Evolutionary conservation across 1,284 basidiomycete genomes (phyloP).

Genomic region (Fomitopsis palustris): DNA sequence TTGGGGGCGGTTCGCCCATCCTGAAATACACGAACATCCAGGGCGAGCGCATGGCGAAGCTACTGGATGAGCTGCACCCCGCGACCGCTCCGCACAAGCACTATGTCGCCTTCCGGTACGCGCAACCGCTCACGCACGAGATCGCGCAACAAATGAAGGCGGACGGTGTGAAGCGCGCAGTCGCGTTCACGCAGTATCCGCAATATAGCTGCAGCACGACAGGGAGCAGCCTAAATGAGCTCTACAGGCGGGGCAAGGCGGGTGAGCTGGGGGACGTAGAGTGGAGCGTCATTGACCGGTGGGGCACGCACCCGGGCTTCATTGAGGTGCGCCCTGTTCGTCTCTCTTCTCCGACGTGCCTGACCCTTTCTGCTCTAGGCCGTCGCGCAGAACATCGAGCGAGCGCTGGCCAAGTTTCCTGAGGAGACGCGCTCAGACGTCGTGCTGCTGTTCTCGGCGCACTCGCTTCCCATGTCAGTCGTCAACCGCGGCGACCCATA

Average conservation of each 20-base stretch:
- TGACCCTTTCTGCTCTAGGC: slow-evolving; percentile 48
- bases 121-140: slow-evolving; percentile 84
- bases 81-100: slow-evolving; percentile 93
- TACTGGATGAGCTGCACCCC: slow-evolving; percentile 93
- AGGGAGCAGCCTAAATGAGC: slow-evolving; percentile 94
- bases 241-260: slow-evolving; percentile 65
- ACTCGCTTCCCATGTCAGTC: slow-evolving; percentile 96
- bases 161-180: slow-evolving; percentile 89
- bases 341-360: background rate
- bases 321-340: slow-evolving; percentile 67
- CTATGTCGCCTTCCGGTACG: slow-evolving; percentile 95
- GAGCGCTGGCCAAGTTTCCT: slow-evolving; percentile 80
- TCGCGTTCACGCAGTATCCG: slow-evolving; percentile 98
- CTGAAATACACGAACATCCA: slow-evolving; percentile 87
- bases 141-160: slow-evolving; percentile 82
- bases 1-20: slow-evolving; percentile 99
- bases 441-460: slow-evolving; percentile 94
- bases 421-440: slow-evolving; percentile 66
- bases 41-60: slow-evolving; percentile 85
- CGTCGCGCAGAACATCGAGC: slow-evolving; percentile 85
- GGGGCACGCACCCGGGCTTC: slow-evolving; percentile 94
- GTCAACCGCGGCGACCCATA: slow-evolving; percentile 99
- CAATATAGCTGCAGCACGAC: slow-evolving; percentile 99
- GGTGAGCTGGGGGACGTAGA: slow-evolving; percentile 66
- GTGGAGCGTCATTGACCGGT: slow-evolving; percentile 98